Evolutionary conservation across 2,329 filamentous ascomycete genomes (phyloP), one percentile per base, ranked within the genome.

Genomic region (Annulohypoxylon truncatum): DNA sequence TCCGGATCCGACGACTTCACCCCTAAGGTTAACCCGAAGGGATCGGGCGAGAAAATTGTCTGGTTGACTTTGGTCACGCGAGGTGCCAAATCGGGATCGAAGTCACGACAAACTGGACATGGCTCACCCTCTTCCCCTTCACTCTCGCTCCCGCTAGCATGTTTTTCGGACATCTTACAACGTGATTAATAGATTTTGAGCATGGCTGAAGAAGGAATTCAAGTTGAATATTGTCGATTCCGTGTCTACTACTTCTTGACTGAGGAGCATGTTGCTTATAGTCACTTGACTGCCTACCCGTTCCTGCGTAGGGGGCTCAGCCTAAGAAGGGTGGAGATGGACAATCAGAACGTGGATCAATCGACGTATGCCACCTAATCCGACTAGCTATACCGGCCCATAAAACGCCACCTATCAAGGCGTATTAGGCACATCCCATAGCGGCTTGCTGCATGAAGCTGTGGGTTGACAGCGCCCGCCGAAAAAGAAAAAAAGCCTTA

Each of bases 31-130:
- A 50, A 50, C 1, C 46, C 46, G 26, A 50, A 50, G 9, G 46
- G 46, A 8, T 50, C 46, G 28, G 28, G 24, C 4, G 46, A 50
- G 46, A 50, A 50, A 31, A 50, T 50, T 26, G 46, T 50, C 1
- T 50, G 1, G 13, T 31, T 31, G 1, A 4, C 5, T 50, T 50
- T 50, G 13, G 24, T 18, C 26, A 50, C 28, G 10, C 46, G 46
- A 31, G 46, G 26, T 31, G 46, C 46, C 24, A 50, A 50, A 10
- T 50, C 46, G 13, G 46, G 46, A 18, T 50, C 46, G n/a, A 50
- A 50, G 15, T 50, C 26, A 31, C 46, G 46, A 31, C 46, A 50
- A 31, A 50, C 46, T 10, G 28, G 46, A 31, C 46, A 50, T 20
- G 46, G 24, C 26, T 50, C 26, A 31, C 18, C 26, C 24, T 50